phyloP scores from a whole-genome alignment of 2,329 filamentous ascomycete genomes.

The Colletotrichum phormii region DNA sequence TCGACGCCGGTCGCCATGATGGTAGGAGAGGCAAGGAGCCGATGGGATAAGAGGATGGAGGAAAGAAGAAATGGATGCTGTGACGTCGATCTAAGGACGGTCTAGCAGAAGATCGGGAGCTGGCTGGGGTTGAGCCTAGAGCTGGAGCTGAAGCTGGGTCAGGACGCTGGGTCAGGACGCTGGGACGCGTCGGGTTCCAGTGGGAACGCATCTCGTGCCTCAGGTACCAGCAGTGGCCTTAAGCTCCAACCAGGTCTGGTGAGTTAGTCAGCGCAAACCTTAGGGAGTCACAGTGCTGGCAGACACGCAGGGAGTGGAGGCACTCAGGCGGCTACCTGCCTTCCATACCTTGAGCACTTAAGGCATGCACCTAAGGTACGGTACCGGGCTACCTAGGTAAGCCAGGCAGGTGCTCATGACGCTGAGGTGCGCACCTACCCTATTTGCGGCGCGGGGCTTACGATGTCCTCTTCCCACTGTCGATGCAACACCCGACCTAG shows the following conservation, averaged over 20 bases:
- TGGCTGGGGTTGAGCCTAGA: background rate
- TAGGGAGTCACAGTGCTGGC: too few relatives aligned
- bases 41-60: constrained; percentile 26
- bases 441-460: background rate
- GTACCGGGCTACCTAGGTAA: too few relatives aligned
- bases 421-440: background rate
- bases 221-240: background rate
- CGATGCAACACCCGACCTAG: background rate
- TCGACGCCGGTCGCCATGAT: constrained; percentile 87
- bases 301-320: too few relatives aligned
- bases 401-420: background rate
- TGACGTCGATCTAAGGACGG: constrained; percentile 8
- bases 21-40: constrained; percentile 18
- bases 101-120: background rate
- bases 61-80: background rate
- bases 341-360: too few relatives aligned
- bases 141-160: background rate
- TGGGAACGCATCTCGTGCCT: background rate
- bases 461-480: background rate
- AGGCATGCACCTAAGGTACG: too few relatives aligned
- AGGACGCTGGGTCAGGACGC: background rate
- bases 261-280: background rate
- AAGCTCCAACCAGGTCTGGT: background rate
- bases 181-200: constrained; percentile 11
- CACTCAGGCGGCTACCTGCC: too few relatives aligned